Conservation (phyloP, 2,329 filamentous ascomycete genomes). For the Botrytis byssoidea region DNA sequence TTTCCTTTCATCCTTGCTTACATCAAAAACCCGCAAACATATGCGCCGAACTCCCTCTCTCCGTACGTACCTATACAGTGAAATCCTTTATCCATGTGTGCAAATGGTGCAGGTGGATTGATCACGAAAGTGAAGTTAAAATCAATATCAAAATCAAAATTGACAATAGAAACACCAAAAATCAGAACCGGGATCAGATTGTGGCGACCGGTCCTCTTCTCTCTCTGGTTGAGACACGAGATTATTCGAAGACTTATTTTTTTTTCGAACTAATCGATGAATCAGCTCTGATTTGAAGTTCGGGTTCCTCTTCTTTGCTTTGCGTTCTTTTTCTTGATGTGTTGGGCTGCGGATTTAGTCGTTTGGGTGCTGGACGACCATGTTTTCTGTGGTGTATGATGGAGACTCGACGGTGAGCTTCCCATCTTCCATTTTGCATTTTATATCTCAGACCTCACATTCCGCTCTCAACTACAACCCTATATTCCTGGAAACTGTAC, state of each 20-base stretch:
- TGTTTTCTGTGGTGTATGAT: neutral
- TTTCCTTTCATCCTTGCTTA: neutral
- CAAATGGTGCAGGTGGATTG: neutral
- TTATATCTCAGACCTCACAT: conserved; percentile 27
- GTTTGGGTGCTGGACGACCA: neutral
- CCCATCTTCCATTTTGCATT: neutral
- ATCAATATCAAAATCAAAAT: neutral
- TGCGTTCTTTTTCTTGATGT: neutral
- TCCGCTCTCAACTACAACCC: conserved; percentile 33
- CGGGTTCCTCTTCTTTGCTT: neutral
- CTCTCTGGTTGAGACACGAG: neutral
- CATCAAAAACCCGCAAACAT: neutral
- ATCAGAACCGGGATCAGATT: neutral
- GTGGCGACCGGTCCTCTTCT: neutral
- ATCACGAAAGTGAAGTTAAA: neutral
- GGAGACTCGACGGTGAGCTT: neutral
- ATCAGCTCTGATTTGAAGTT: neutral
- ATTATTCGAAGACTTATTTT: too few relatives aligned
- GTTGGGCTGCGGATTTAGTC: neutral
- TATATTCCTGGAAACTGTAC: conserved; percentile 34
- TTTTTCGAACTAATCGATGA: neutral
- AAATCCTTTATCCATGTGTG: neutral
- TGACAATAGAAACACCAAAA: neutral
- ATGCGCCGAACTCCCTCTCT: neutral
- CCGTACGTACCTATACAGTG: neutral